These are phyloP conservation scores for Asterochloris erici DNA, from an alignment of 139 green algal genomes.

Conservation along the genomic window DNA sequence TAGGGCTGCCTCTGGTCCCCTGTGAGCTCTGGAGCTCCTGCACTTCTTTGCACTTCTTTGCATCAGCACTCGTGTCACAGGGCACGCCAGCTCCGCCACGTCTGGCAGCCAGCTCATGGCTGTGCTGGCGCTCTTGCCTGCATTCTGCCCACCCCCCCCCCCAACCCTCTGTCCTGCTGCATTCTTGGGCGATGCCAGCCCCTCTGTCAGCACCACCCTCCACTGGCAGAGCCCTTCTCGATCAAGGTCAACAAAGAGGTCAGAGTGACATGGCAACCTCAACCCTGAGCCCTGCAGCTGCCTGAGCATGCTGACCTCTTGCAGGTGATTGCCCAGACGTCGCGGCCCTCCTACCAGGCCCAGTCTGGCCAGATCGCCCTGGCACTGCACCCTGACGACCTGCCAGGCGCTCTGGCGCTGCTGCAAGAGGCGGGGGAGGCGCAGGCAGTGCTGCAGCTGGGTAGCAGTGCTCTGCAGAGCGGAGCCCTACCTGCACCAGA, in stretches of 20 bases:
- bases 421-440: slow-evolving; percentile 7
- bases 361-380: slow-evolving; percentile 5
- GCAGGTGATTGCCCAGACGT: neutral
- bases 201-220: neutral
- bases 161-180: no score
- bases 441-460: slow-evolving; percentile 5
- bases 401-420: slow-evolving; percentile 10
- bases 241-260: neutral
- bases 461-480: slow-evolving; percentile 2
- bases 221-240: neutral
- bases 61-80: no score
- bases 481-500: neutral
- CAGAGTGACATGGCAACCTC: neutral
- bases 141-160: neutral
- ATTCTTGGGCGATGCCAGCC: no score
- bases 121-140: neutral
- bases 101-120: no score
- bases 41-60: neutral
- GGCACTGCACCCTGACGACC: neutral
- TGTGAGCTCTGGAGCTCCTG: neutral
- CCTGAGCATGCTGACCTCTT: neutral
- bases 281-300: neutral
- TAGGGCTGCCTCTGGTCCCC: neutral
- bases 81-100: no score
- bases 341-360: neutral